Evolutionary conservation across 2,329 filamentous ascomycete genomes (phyloP).

Genomic region (Aspergillus ibericus): DNA sequence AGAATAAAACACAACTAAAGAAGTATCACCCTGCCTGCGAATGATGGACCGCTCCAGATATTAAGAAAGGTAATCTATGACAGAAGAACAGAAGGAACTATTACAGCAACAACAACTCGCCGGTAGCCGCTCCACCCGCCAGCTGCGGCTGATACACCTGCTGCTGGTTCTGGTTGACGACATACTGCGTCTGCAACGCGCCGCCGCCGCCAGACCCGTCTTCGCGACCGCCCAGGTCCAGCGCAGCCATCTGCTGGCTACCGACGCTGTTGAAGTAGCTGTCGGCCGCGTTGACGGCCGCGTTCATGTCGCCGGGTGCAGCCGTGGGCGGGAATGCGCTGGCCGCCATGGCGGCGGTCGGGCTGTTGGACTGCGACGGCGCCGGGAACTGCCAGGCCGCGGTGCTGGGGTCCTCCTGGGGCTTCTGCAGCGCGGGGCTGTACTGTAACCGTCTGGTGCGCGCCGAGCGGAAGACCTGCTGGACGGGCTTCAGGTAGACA

Average conservation of each 20-base stretch:
- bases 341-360: constrained; percentile 28
- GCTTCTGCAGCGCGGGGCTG: constrained; percentile 80
- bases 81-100: constrained; percentile 11
- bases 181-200: constrained; percentile 53
- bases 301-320: constrained; percentile 56
- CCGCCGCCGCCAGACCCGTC: constrained; percentile 64
- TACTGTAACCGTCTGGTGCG: constrained; percentile 76
- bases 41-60: constrained; percentile 7
- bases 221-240: constrained; percentile 66
- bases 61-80: constrained; percentile 7
- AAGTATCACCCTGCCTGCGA: constrained; percentile 17
- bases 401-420: constrained; percentile 47
- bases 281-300: constrained; percentile 81
- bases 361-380: constrained; percentile 26
- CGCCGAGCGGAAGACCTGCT: constrained; percentile 91
- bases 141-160: constrained; percentile 70
- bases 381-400: constrained; percentile 39
- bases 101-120: constrained; percentile 69
- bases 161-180: constrained; percentile 81
- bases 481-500: constrained; percentile 95
- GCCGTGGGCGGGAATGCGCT: constrained; percentile 18
- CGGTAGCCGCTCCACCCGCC: constrained; percentile 64
- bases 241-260: constrained; percentile 69
- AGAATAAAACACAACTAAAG: neutral
- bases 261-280: constrained; percentile 83